Evolutionary conservation across 2,329 filamentous ascomycete species (phyloP), one percentile per base, ranked within the genome.

Genomic region (Fusarium pininemorale): DNA sequence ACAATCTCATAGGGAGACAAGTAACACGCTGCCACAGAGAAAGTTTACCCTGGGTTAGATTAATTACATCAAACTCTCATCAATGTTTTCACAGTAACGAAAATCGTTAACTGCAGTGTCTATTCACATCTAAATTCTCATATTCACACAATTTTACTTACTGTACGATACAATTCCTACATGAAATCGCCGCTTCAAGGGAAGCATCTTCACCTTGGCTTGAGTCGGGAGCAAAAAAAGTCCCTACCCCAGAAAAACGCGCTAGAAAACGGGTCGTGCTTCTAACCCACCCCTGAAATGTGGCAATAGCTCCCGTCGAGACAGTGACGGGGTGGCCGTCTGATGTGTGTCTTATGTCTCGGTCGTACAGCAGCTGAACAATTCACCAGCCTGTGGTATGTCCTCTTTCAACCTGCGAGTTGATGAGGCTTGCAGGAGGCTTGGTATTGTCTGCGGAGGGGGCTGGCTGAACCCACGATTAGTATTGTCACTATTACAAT

Each of bases 221-320:
- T 51, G 37, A 69, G 24, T 50, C 61, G 42, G 41, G 56, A 71
- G 63, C 67, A 37, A 51, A 64, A 64, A 63, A 67, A 66, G n/a
- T 12, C 59, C 48, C 54, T 67, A 69, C 64, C 74, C 72, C 66
- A 72, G 72, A 56, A 74, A 72, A 64, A 54, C 35, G 38, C 74
- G 75, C 70, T 77, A 77, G 69, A 73, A 72, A 76, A 76, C 64
- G 72, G 75, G 73, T 54, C 71, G 22, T 61, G 59, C 54, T 56
- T 69, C 47, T 47, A 64, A 55, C 51, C 58, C 67, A 63, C 69
- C 69, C 63, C 61, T 70, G 67, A 70, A 53, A 51, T 56, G 75
- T 76, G 75, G 75, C 75, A 67, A 76, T 64, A 45, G 45, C 39
- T 53, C 56, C 56, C 50, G 65, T 41, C 58, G 18, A 58, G 47